These are phyloP conservation scores for Candida silvicultrix DNA, from an alignment of 805 yeast genomes.

Conservation along the genomic window DNA sequence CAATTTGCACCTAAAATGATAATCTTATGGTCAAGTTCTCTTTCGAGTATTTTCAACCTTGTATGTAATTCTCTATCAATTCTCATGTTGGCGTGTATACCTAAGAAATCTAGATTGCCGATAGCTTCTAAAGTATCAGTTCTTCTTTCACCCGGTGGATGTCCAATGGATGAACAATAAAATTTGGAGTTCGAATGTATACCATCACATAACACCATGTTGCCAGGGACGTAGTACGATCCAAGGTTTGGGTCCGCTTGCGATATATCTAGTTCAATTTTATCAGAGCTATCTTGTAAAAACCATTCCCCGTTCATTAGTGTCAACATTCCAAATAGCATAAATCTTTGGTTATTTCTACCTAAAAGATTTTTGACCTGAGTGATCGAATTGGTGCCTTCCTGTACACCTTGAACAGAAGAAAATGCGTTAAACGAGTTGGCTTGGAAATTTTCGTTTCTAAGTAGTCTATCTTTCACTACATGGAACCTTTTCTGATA, in stretches of 20 bases:
- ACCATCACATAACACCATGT: conserved; percentile 79
- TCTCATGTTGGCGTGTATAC: conserved; percentile 42
- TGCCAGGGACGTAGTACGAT: conserved; percentile 66
- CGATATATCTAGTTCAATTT: conserved; percentile 51
- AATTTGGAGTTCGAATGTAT: conserved; percentile 66
- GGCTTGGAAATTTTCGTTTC: conserved; percentile 69
- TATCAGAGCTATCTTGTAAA: conserved; percentile 77
- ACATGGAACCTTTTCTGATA: conserved; percentile 54
- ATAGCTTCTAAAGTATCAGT: conserved; percentile 58
- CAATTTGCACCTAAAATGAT: conserved; percentile 73
- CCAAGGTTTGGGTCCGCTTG: conserved; percentile 59
- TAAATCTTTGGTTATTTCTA: conserved; percentile 68
- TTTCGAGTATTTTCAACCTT: conserved; percentile 51
- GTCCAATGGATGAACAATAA: conserved; percentile 69
- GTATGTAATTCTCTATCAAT: conserved; percentile 55
- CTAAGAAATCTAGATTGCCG: conserved; percentile 73
- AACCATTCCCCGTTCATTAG: conserved; percentile 63
- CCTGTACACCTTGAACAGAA: conserved; percentile 17
- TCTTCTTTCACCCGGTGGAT: conserved; percentile 84
- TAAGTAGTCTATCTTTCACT: conserved; percentile 59
- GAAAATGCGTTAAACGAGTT: conserved; percentile 27
- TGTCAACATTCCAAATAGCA: conserved; percentile 71
- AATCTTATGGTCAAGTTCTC: conserved; percentile 51
- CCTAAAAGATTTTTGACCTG: conserved; percentile 82
- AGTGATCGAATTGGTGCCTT: conserved; percentile 38